Evolutionary conservation across 106 monocot species (phyloP).

Genomic region (Vanilla planifolia): DNA sequence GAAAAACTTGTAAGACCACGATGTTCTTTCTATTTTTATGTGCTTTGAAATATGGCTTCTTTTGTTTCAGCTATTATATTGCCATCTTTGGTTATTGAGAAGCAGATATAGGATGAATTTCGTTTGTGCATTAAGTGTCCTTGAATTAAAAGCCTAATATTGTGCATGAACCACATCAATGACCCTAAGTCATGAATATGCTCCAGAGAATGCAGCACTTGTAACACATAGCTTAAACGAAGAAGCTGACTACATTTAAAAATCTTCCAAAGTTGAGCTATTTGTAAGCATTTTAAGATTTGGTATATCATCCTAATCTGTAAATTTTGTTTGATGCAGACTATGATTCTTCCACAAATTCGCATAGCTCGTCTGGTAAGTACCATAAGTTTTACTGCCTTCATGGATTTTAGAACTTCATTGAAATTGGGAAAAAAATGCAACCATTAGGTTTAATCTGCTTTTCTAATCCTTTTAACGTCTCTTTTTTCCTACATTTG

Average conservation of each 20-base stretch:
- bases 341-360: conserved; percentile 68
- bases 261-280: neutral
- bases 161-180: too few species aligned
- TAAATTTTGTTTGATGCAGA: conserved; percentile 42
- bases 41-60: too few species aligned
- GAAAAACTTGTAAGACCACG: conserved; percentile 66
- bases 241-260: neutral
- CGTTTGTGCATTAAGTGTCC: too few species aligned
- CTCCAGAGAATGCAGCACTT: too few species aligned
- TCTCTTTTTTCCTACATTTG: neutral
- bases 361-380: conserved; percentile 72
- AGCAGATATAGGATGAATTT: too few species aligned
- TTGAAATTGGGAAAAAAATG: neutral
- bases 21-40: neutral
- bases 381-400: conserved; percentile 2
- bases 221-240: neutral
- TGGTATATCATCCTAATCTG: too few species aligned
- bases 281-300: too few species aligned
- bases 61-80: too few species aligned
- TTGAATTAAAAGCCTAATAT: too few species aligned
- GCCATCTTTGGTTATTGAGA: too few species aligned
- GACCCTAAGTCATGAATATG: too few species aligned
- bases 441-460: neutral
- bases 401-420: neutral
- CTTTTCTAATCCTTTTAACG: neutral